phyloP scores from a whole-genome alignment of 805 yeast genomes.

The Pichia scutulata region DNA sequence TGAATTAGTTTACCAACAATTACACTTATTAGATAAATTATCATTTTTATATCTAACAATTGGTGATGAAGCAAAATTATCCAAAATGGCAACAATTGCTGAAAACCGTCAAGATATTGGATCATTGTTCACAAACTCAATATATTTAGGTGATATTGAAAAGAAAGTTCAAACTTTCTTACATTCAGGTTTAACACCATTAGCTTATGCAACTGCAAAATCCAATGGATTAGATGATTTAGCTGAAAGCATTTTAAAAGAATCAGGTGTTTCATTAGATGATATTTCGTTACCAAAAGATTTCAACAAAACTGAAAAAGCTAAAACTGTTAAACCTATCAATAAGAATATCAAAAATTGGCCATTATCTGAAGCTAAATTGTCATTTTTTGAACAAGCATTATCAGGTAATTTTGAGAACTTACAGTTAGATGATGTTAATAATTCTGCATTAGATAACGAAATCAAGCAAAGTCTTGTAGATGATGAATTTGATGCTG shows the following conservation, averaged over 20 bases:
- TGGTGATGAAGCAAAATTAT: constrained; percentile 69
- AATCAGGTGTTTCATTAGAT: constrained; percentile 55
- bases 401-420: constrained; percentile 70
- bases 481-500: constrained; percentile 10
- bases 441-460: not conserved
- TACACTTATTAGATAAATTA: constrained; percentile 77
- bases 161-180: constrained; percentile 68
- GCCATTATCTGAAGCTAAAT: constrained; percentile 71
- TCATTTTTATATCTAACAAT: constrained; percentile 81
- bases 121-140: constrained; percentile 74
- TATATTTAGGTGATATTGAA: constrained; percentile 67
- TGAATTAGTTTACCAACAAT: constrained; percentile 83
- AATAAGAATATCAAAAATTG: constrained; percentile 48
- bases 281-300: constrained; percentile 41
- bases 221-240: constrained; percentile 71
- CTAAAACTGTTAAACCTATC: constrained; percentile 41
- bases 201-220: constrained; percentile 91
- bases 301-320: constrained; percentile 28
- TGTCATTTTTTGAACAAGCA: constrained; percentile 82
- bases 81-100: constrained; percentile 84
- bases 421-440: constrained; percentile 32
- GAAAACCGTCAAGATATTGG: constrained; percentile 77
- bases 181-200: constrained; percentile 72
- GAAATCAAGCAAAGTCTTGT: constrained; percentile 16
- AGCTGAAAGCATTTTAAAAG: constrained; percentile 64